A percentile compares a stretch with the other conserved stretches of the same genome.
These are phyloP conservation scores for Talaromyces sp. DNA, from an alignment of 2,329 filamentous ascomycete species.

Conservation along the genomic window DNA sequence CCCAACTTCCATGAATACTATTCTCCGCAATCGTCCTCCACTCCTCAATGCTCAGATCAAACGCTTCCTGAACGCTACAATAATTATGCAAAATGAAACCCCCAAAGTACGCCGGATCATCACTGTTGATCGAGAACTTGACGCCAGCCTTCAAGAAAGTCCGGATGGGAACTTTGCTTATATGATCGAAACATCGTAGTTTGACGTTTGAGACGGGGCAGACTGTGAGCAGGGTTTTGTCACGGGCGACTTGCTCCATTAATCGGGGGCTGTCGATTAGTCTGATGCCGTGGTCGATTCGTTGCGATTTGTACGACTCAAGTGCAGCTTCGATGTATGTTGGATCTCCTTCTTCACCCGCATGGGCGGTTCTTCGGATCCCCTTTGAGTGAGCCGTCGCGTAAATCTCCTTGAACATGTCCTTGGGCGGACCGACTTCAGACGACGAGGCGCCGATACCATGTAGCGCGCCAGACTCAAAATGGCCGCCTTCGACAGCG, in stretches of 20 bases:
- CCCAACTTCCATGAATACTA: slow-evolving; percentile 69
- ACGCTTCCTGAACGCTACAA: slow-evolving; percentile 71
- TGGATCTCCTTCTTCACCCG: slow-evolving; percentile 71
- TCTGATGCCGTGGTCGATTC: slow-evolving; percentile 74
- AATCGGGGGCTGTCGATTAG: slow-evolving; percentile 61
- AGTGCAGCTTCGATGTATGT: slow-evolving; percentile 65
- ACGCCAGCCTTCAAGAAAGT: slow-evolving; percentile 63
- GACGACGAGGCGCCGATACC: slow-evolving; percentile 70
- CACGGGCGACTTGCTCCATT: slow-evolving; percentile 57
- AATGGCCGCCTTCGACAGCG: slow-evolving; percentile 41
- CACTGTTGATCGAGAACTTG: slow-evolving; percentile 70
- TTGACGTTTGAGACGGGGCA: slow-evolving; percentile 73
- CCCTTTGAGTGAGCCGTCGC: slow-evolving; percentile 52
- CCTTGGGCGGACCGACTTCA: slow-evolving; percentile 55
- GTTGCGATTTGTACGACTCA: slow-evolving; percentile 58
- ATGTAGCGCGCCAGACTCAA: slow-evolving; percentile 53
- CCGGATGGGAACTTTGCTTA: slow-evolving; percentile 61
- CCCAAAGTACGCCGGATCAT: slow-evolving; percentile 74
- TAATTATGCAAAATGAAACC: slow-evolving; percentile 75
- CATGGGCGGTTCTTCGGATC: slow-evolving; percentile 68
- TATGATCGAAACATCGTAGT: slow-evolving; percentile 54
- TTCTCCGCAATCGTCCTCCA: slow-evolving; percentile 65
- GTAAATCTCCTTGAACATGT: slow-evolving; percentile 63
- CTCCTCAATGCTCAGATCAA: slow-evolving; percentile 61
- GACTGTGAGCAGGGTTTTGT: slow-evolving; percentile 64